These are phyloP conservation scores for Gyromitra esculenta DNA, from an alignment of 2,329 filamentous ascomycete species.

Conservation along the genomic window DNA sequence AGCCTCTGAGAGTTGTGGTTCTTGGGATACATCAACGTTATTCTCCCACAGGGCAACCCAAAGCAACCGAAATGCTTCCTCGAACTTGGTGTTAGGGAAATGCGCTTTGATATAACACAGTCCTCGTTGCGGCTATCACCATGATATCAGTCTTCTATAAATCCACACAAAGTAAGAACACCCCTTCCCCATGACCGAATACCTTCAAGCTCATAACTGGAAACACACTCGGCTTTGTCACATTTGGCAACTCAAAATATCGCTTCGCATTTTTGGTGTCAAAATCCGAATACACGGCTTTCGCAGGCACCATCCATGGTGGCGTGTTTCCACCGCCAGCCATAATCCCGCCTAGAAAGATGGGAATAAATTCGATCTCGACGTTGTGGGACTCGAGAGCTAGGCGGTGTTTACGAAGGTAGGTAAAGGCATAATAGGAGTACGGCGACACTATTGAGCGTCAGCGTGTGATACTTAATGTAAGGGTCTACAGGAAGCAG, in stretches of 20 bases:
- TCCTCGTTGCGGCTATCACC: conserved; percentile 68
- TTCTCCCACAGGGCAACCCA: conserved; percentile 67
- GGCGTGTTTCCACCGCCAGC: conserved; percentile 72
- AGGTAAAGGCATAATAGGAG: conserved; percentile 63
- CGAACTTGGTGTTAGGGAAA: conserved; percentile 65
- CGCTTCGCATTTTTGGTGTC: conserved; percentile 63
- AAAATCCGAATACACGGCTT: conserved; percentile 69
- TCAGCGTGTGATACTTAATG: background rate
- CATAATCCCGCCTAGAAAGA: conserved; percentile 76
- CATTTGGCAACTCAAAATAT: conserved; percentile 64
- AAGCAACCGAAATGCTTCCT: conserved; percentile 68
- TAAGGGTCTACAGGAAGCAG: conserved; percentile 17
- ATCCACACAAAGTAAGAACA: background rate
- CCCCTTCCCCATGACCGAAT: background rate
- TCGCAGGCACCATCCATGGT: conserved; percentile 76
- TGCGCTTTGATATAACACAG: conserved; percentile 73
- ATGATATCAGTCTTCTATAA: background rate
- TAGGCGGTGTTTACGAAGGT: conserved; percentile 35
- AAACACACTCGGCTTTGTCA: conserved; percentile 58
- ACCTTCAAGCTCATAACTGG: conserved; percentile 37
- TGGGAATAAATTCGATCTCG: conserved; percentile 72
- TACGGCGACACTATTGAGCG: conserved; percentile 64
- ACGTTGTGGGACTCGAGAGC: conserved; percentile 59
- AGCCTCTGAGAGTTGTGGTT: conserved; percentile 65
- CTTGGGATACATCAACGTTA: conserved; percentile 69